phyloP scores from a whole-genome alignment of 352 stramenopile species.

The Globisporangium ultimum region DNA sequence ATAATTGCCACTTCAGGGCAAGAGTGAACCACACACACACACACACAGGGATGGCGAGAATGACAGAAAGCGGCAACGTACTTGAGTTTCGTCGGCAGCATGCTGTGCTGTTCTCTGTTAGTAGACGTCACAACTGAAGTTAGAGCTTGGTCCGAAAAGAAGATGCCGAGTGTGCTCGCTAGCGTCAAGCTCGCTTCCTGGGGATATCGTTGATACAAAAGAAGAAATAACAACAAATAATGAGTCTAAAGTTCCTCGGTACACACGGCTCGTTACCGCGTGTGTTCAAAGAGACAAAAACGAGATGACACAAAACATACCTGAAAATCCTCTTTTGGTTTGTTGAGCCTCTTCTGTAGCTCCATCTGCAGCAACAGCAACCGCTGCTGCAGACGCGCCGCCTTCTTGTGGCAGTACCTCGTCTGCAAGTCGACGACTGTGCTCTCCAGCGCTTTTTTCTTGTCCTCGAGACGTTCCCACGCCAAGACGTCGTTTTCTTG shows the following conservation, averaged over 20 bases:
- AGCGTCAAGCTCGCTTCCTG: neutral
- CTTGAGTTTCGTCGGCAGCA: neutral
- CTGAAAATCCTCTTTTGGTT: constrained; percentile 7
- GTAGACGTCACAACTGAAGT: constrained; percentile 4
- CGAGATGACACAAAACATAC: constrained; percentile 4
- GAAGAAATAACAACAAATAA: too few relatives aligned
- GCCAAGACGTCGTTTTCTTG: constrained; percentile 18
- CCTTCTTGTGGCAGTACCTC: constrained; percentile 20
- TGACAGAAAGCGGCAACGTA: neutral
- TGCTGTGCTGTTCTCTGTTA: constrained; percentile 4
- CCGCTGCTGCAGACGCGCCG: constrained; percentile 29
- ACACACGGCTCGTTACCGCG: constrained; percentile 11
- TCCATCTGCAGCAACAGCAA: constrained; percentile 42
- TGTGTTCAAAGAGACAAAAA: constrained; percentile 6
- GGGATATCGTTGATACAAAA: too few relatives aligned
- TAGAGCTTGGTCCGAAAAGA: constrained; percentile 25
- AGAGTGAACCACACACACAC: too few relatives aligned
- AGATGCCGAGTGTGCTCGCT: constrained; percentile 11
- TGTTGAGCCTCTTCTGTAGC: constrained; percentile 26
- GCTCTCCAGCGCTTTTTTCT: constrained; percentile 9
- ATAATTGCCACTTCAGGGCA: too few relatives aligned
- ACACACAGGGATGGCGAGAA: neutral
- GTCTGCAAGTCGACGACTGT: constrained; percentile 22
- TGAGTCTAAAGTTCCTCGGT: neutral
- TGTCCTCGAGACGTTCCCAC: constrained; percentile 6